These are phyloP conservation scores for Penicillium sp. DNA, from an alignment of 2,329 filamentous ascomycete genomes.

Conservation along the genomic window DNA sequence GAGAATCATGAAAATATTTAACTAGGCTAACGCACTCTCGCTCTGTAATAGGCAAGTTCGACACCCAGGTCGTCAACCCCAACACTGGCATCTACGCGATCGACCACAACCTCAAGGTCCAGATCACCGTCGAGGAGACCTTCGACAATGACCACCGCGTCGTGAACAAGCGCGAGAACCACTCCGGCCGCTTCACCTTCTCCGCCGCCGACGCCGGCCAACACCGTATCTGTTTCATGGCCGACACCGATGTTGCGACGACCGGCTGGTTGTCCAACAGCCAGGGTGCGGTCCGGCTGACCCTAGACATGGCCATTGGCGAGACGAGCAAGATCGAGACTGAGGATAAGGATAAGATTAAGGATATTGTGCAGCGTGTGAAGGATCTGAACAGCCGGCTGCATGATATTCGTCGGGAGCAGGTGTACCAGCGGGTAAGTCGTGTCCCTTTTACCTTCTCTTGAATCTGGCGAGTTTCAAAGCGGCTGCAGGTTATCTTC, in stretches of 20 bases:
- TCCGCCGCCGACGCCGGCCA: constrained; percentile 91
- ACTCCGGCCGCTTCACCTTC: constrained; percentile 89
- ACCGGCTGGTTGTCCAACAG: constrained; percentile 73
- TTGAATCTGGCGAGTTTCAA: no score
- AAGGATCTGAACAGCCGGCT: constrained; percentile 86
- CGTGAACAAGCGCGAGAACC: constrained; percentile 78
- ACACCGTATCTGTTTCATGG: constrained; percentile 93
- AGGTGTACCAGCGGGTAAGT: constrained; percentile 89
- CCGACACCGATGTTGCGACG: constrained; percentile 71
- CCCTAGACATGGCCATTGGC: constrained; percentile 89
- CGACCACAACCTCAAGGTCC: constrained; percentile 78
- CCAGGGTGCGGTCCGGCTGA: constrained; percentile 80
- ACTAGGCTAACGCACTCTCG: background rate
- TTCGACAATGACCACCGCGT: constrained; percentile 99
- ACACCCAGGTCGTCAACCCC: constrained; percentile 81
- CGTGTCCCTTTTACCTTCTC: background rate
- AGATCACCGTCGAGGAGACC: constrained; percentile 91
- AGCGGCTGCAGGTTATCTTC: background rate
- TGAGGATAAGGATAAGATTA: constrained; percentile 89
- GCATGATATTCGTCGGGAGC: constrained; percentile 87
- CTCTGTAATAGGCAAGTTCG: constrained; percentile 70
- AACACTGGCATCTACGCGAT: constrained; percentile 68
- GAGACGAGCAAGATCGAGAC: constrained; percentile 93
- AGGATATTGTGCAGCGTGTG: constrained; percentile 85
- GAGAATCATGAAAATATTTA: no score